These are phyloP conservation scores for Aspergillus sergii DNA, from an alignment of 2,329 filamentous ascomycete genomes.

Conservation along the genomic window DNA sequence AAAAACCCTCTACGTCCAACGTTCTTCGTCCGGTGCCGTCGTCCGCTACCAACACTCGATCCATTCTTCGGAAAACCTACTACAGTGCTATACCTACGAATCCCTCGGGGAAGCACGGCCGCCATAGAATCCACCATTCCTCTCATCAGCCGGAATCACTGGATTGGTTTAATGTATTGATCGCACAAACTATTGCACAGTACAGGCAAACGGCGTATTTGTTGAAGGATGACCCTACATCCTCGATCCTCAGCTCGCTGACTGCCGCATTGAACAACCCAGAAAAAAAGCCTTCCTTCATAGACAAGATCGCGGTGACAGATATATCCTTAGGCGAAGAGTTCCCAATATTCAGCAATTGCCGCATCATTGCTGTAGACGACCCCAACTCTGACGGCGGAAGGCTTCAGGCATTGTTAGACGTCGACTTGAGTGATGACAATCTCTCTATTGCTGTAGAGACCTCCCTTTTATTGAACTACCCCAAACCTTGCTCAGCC, in stretches of 20 bases:
- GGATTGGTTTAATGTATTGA: constrained; percentile 98
- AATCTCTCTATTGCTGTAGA: constrained; percentile 94
- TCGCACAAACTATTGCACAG: constrained; percentile 95
- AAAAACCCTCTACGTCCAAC: constrained; percentile 61
- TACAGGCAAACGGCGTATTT: constrained; percentile 89
- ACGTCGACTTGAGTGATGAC: constrained; percentile 88
- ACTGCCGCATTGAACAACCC: constrained; percentile 85
- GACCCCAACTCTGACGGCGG: constrained; percentile 64
- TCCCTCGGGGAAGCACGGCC: constrained; percentile 43
- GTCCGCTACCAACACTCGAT: constrained; percentile 78
- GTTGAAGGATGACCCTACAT: constrained; percentile 63
- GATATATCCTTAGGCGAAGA: constrained; percentile 94
- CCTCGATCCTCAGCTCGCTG: constrained; percentile 76
- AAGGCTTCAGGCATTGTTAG: constrained; percentile 89
- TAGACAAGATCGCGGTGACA: constrained; percentile 91
- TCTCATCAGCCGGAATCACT: constrained; percentile 94
- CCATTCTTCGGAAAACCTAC: constrained; percentile 91
- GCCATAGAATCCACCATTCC: constrained; percentile 53
- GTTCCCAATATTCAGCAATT: constrained; percentile 98
- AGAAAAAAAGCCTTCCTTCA: constrained; percentile 82
- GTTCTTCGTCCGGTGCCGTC: constrained; percentile 72
- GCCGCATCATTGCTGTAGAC: constrained; percentile 83
- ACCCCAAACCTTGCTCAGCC: constrained; percentile 84
- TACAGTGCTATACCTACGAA: constrained; percentile 67
- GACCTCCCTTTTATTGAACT: constrained; percentile 92